Evolutionary conservation across 371 early-diverging fungal genomes (phyloP), one percentile per base, ranked within the genome.

Genomic region (Mucor mucedo): DNA sequence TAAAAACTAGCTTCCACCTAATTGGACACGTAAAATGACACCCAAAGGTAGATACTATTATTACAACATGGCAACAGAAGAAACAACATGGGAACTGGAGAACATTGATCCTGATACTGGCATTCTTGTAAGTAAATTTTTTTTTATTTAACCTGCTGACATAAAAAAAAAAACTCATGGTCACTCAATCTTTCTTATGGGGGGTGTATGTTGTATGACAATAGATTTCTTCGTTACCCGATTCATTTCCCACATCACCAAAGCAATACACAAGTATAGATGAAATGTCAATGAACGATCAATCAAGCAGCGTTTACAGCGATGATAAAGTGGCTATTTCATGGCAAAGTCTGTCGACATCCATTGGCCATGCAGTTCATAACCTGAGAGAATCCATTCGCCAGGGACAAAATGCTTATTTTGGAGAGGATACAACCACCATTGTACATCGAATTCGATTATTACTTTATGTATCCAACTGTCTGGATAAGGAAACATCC

Each of bases 381-480:
- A 80, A 85, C 29, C 82, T 93, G 38, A 86, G 88, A 60, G 65
- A 78, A 33, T 83, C 92, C 0, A 87, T 89, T 13, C 87, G 88
- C 58, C 85, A 72, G 54, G 75, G 80, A 8, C 72, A 77, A 8
- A 54, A 27, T 8, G 33, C 35, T 3, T 41, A 63, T 5, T 63
- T 75, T 44, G 58, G 57, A 0, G 63, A 73, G 52, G 73, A 77
- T 8, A 66, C 76, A 0, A 65, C 67, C 5, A 55, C 72, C 13
- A 85, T 95, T 16, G 91, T 95, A 5, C 85, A 90, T 14, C 86
- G 92, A 27, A 89, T 95, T 53, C 89, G 93, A 16, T 83, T 89
- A 14, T 82, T 97, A 83, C 83, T 97, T 45, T 88, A 88, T 30
- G 84, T 91, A 32, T 84, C 91, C n/a, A 89, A 91, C 27, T 87